Conservation (phyloP, 331 rosid species). For the Spiraea crenata region DNA sequence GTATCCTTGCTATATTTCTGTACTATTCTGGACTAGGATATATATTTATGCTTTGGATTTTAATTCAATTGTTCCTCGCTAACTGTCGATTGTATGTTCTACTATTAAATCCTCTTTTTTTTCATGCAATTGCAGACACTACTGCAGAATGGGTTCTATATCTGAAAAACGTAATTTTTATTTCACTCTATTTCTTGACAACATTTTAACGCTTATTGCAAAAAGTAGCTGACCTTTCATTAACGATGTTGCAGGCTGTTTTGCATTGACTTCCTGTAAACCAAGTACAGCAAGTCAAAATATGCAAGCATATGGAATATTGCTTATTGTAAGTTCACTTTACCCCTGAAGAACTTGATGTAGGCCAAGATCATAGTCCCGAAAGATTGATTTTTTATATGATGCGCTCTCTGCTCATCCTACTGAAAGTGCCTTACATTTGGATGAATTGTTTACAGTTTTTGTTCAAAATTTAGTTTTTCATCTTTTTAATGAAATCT, state of each 20-base stretch:
- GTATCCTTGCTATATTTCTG: not conserved
- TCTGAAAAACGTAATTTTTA: conserved; percentile 68
- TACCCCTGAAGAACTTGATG: conserved; percentile 26
- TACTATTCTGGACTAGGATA: not conserved
- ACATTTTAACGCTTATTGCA: not conserved
- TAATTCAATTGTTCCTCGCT: not conserved
- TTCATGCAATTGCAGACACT: conserved; percentile 57
- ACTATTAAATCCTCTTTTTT: conserved; percentile 11
- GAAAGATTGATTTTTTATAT: conserved; percentile 4
- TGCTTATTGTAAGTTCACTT: conserved; percentile 76
- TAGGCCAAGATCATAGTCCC: conserved; percentile 14
- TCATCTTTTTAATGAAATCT: conserved; percentile 9
- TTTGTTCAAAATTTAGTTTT: conserved; percentile 7
- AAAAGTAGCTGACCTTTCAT: conserved; percentile 33
- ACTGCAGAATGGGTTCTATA: conserved; percentile 92
- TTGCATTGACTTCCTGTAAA: conserved; percentile 81
- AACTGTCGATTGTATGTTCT: conserved; percentile 22
- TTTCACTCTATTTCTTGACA: not conserved
- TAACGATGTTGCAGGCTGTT: conserved; percentile 66
- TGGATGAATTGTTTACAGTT: too few species aligned
- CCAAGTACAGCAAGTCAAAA: conserved; percentile 72
- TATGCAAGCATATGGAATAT: conserved; percentile 76
- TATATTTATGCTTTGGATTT: not conserved
- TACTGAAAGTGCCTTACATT: not conserved
- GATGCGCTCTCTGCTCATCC: not conserved